Percentiles rank a stretch among this genome's conserved stretches.
phyloP scores from a whole-genome alignment of 495 filamentous ascomycete species.

The Hypoxylon lienhwacheense region DNA sequence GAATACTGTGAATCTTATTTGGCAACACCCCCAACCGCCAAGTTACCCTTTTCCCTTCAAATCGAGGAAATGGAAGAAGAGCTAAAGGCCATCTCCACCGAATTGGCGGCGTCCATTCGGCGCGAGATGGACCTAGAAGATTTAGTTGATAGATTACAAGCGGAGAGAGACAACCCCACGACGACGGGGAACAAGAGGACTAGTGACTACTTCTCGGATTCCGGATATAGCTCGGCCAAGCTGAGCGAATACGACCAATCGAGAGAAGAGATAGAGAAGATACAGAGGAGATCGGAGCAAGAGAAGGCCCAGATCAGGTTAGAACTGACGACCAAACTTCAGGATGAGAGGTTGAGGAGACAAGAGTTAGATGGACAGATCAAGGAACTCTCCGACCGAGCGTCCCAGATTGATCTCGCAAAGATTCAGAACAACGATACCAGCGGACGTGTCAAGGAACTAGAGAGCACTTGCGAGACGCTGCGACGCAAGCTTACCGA shows the following conservation, averaged over 20 bases:
- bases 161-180: conserved; percentile 64
- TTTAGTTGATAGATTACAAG: conserved; percentile 80
- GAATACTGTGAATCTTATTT: conserved; percentile 52
- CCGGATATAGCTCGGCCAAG: conserved; percentile 81
- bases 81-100: conserved; percentile 85
- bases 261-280: conserved; percentile 79
- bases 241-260: conserved; percentile 66
- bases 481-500: conserved; percentile 77
- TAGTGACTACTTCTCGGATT: conserved; percentile 98
- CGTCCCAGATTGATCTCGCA: conserved; percentile 58
- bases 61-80: conserved; percentile 89
- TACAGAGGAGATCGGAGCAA: conserved; percentile 83
- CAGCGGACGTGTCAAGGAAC: conserved; percentile 64
- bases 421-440: conserved; percentile 51
- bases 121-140: conserved; percentile 98
- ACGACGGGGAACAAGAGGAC: conserved; percentile 71
- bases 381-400: conserved; percentile 73
- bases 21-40: conserved; percentile 48
- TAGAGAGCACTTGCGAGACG: conserved; percentile 80
- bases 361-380: conserved; percentile 79
- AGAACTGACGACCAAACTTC: conserved; percentile 77
- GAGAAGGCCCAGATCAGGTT: conserved; percentile 86
- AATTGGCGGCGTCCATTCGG: conserved; percentile 87
- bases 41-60: conserved; percentile 42
- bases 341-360: conserved; percentile 77